A percentile compares a stretch with the other conserved stretches of the same genome.
These are phyloP conservation scores for Alternaria sp. DNA, from an alignment of 2,329 filamentous ascomycete genomes.

Conservation along the genomic window DNA sequence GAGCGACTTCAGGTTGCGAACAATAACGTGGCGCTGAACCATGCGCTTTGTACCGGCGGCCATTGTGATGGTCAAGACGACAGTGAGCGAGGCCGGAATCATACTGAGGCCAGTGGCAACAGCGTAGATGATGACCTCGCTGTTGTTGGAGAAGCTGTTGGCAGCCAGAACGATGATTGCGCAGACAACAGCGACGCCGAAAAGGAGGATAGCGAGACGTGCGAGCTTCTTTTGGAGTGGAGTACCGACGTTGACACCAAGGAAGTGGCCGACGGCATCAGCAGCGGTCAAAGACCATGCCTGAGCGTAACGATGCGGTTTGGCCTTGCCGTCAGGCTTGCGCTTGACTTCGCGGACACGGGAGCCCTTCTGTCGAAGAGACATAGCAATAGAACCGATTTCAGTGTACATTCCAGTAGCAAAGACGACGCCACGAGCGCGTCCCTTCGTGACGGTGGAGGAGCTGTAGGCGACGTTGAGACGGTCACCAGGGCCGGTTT, in stretches of 20 bases:
- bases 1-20: conserved; percentile 48
- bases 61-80: conserved; percentile 51
- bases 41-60: conserved; percentile 50
- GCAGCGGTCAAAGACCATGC: conserved; percentile 60
- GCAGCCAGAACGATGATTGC: conserved; percentile 49
- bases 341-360: conserved; percentile 53
- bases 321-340: conserved; percentile 43
- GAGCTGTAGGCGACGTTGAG: conserved; percentile 74
- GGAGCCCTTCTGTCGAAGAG: conserved; percentile 61
- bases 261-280: conserved; percentile 47
- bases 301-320: conserved; percentile 53
- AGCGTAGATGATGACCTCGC: conserved; percentile 51
- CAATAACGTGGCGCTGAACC: conserved; percentile 48
- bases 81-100: conserved; percentile 49
- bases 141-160: conserved; percentile 49
- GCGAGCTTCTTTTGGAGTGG: conserved; percentile 51
- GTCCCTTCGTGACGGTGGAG: conserved; percentile 54
- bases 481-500: conserved; percentile 71
- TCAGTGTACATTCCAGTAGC: conserved; percentile 76
- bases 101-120: conserved; percentile 49
- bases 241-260: conserved; percentile 53
- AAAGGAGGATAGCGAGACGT: conserved; percentile 42
- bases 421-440: conserved; percentile 72
- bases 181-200: conserved; percentile 14
- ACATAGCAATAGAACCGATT: conserved; percentile 75